Evolutionary conservation across 257 asterid genomes (phyloP).

Genomic region (Ligustrum vulgare): DNA sequence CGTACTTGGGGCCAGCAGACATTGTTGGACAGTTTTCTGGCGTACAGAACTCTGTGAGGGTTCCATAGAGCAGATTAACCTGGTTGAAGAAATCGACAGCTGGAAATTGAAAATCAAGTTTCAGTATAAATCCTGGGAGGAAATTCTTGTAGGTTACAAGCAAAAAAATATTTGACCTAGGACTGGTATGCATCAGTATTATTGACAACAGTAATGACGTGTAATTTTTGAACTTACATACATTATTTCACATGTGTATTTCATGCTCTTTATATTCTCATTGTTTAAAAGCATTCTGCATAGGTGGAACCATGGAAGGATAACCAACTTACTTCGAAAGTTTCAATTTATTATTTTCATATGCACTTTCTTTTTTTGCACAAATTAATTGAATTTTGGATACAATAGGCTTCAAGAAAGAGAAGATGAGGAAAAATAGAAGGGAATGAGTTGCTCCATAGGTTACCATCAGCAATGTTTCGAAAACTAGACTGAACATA

Average conservation of each 20-base stretch:
- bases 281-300: background rate
- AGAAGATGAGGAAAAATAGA: background rate
- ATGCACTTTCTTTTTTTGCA: background rate
- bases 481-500: too few species aligned
- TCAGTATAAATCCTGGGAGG: constrained; percentile 32
- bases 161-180: background rate
- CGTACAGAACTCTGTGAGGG: constrained; percentile 92
- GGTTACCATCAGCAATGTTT: background rate
- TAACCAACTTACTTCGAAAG: background rate
- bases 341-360: background rate
- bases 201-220: background rate
- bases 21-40: constrained; percentile 90
- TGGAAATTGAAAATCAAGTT: constrained; percentile 45
- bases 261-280: background rate
- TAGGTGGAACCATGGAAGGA: background rate
- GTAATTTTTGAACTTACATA: background rate
- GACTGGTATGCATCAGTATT: background rate
- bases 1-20: constrained; percentile 99
- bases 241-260: background rate
- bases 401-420: background rate
- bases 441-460: background rate
- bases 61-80: constrained; percentile 93
- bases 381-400: background rate
- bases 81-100: constrained; percentile 97
- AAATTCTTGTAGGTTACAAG: constrained; percentile 8